Evolutionary conservation across 2,329 filamentous ascomycete genomes (phyloP), one percentile per base, ranked within the genome.

Genomic region (Microcyclospora tardicrescens): DNA sequence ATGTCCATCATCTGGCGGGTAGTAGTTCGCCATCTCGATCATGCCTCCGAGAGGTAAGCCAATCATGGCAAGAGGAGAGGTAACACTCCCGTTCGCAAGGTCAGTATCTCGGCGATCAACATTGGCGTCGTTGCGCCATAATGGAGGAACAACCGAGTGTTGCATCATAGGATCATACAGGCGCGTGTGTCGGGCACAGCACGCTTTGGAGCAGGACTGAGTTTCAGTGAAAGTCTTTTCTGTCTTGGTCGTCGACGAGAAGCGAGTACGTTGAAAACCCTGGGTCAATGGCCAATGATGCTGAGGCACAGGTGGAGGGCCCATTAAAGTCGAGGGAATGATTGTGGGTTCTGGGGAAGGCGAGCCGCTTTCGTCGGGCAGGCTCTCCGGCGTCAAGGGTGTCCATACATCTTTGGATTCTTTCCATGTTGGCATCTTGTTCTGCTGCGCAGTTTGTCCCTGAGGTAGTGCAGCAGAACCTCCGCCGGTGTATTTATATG

Each of bases 31-130:
- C 37, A 30, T 30, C 34, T 46, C 44, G n/a, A 38, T 38, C 39
- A 42, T 33, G 10, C 44, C 39, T 24, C 44, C 42, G 24, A 44
- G 40, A 5, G 44, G 44, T 28, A 46, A 12, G 6, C 24, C 37
- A 27, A 39, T 36, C 36, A 46, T 42, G 12, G 6, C 19, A 3
- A 34, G 33, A 15, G 42, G 37, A 24, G 42, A 44, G 2, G 37
- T 13, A 2, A 41, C 34, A 13, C 34, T 34, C 8, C 37, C 41
- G 14, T 12, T 24, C 11, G 33, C 33, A 8, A 31, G n/a, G 12
- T 16, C 6, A 15, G 16, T 30, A 8, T 40, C 34, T 13, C 11
- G 16, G 10, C 28, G 13, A 14, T 31, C 32, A 8, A 35, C 16
- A 12, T 27, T 36, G 37, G 10, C 28, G 24, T 32, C 35, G 10